Conservation (phyloP, 1,284 basidiomycete genomes). For the Trichosporon faecale region DNA sequence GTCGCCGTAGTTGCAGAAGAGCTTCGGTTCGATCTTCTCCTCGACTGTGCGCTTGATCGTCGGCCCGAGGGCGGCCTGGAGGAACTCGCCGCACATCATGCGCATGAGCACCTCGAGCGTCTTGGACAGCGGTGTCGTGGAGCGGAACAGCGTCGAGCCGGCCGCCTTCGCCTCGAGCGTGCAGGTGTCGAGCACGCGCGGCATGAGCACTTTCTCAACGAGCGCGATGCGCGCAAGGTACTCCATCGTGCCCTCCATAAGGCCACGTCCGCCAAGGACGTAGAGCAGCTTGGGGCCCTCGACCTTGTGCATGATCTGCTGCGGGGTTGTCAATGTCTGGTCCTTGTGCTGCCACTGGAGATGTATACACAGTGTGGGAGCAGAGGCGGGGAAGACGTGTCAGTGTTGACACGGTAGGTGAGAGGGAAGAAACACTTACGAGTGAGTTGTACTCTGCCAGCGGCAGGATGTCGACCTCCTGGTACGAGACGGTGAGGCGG, state of each 20-base stretch:
- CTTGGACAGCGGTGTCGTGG: slow-evolving; percentile 35
- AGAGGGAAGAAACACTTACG: slow-evolving; percentile 6
- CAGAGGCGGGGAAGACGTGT: neutral
- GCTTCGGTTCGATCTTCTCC: slow-evolving; percentile 15
- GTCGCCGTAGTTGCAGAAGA: slow-evolving; percentile 15
- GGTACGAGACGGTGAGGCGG: slow-evolving; percentile 29
- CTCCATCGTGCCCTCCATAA: slow-evolving; percentile 24
- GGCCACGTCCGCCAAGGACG: slow-evolving; percentile 19
- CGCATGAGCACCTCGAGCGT: slow-evolving; percentile 36
- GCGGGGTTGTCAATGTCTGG: neutral
- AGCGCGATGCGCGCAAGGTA: slow-evolving; percentile 24
- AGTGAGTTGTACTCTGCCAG: slow-evolving; percentile 18
- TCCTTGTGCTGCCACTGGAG: neutral
- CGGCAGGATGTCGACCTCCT: slow-evolving; percentile 25
- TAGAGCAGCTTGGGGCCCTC: slow-evolving; percentile 21
- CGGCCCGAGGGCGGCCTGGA: slow-evolving; percentile 29
- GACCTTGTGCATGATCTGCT: neutral
- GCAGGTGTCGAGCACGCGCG: slow-evolving; percentile 20
- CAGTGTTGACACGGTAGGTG: neutral
- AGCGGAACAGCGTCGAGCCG: slow-evolving; percentile 35
- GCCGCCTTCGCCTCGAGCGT: slow-evolving; percentile 20
- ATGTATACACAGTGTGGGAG: neutral
- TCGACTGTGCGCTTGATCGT: slow-evolving; percentile 24
- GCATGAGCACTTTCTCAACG: slow-evolving; percentile 26
- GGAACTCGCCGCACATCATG: slow-evolving; percentile 31